These are phyloP conservation scores for Starmerella bombi DNA, from an alignment of 805 yeast species.

Conservation along the genomic window DNA sequence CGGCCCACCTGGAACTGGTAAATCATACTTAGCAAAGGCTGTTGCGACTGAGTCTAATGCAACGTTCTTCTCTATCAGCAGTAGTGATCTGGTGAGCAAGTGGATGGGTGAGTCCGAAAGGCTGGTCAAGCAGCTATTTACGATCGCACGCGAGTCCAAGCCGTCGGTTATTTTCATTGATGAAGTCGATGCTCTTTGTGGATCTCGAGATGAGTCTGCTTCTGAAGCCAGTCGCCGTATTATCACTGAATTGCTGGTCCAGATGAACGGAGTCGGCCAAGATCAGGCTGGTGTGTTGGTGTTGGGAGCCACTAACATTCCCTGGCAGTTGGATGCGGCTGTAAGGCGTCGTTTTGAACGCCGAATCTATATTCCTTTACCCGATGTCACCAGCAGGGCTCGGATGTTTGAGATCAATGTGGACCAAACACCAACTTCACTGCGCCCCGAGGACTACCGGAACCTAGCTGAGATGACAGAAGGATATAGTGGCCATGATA, in stretches of 20 bases:
- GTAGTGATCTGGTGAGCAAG: slow-evolving; percentile 88
- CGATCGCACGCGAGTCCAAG: slow-evolving; percentile 91
- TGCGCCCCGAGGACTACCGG: slow-evolving; percentile 59
- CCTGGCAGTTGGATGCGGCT: slow-evolving; percentile 98
- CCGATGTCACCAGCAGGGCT: slow-evolving; percentile 83
- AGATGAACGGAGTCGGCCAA: slow-evolving; percentile 98
- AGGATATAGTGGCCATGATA: slow-evolving; percentile 95
- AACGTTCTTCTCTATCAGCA: slow-evolving; percentile 90
- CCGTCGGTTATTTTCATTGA: slow-evolving; percentile 95
- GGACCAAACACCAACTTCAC: slow-evolving; percentile 74
- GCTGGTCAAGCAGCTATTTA: slow-evolving; percentile 83
- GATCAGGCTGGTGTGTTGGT: slow-evolving; percentile 87
- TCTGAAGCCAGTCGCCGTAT: slow-evolving; percentile 93
- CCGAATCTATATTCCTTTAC: slow-evolving; percentile 87
- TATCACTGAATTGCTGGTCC: slow-evolving; percentile 88
- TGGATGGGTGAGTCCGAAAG: slow-evolving; percentile 99
- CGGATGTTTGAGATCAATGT: slow-evolving; percentile 90
- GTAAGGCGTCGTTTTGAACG: slow-evolving; percentile 92
- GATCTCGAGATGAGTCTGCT: slow-evolving; percentile 96
- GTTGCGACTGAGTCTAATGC: slow-evolving; percentile 98
- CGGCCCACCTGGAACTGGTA: slow-evolving; percentile 97
- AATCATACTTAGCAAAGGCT: slow-evolving; percentile 91
- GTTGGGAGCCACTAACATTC: slow-evolving; percentile 94
- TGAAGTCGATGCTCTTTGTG: slow-evolving; percentile 96
- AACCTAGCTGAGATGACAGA: slow-evolving; percentile 84